Evolutionary conservation across 352 stramenopile species (phyloP).

Genomic region (Pythium volutum): DNA sequence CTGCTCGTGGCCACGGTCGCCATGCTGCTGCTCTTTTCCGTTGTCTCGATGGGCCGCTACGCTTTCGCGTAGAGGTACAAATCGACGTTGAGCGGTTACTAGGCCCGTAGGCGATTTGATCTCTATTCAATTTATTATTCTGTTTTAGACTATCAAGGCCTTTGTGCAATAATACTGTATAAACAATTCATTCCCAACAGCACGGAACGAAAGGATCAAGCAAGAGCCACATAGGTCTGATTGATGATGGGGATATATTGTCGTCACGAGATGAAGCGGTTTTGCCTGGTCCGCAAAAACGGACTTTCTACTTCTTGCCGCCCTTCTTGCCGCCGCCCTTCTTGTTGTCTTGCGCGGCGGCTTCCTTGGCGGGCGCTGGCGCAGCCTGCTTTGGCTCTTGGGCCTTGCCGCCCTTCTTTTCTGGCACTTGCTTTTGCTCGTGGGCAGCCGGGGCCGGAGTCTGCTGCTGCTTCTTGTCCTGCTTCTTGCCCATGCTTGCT

Average conservation of each 20-base stretch:
- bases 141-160: neutral
- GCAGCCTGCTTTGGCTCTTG: constrained; percentile 9
- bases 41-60: constrained; percentile 28
- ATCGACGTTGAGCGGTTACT: neutral
- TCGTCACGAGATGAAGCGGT: neutral
- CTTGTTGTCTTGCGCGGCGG: constrained; percentile 22
- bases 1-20: constrained; percentile 44
- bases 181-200: too few species aligned
- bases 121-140: constrained; percentile 1
- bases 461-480: constrained; percentile 17
- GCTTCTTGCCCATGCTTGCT: constrained; percentile 17
- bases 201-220: too few species aligned
- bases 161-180: too few species aligned
- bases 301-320: constrained; percentile 29
- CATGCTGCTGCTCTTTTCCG: constrained; percentile 35
- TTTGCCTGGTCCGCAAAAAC: too few species aligned
- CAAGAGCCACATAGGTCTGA: neutral
- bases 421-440: constrained; percentile 8
- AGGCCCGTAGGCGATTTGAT: neutral
- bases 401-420: constrained; percentile 16
- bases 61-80: constrained; percentile 23
- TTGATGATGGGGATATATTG: neutral
- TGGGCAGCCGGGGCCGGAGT: constrained; percentile 1
- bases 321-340: constrained; percentile 37
- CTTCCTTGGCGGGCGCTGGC: constrained; percentile 1